Evolutionary conservation across 345 rosid species (phyloP).

Genomic region (Hevea brasiliensis): DNA sequence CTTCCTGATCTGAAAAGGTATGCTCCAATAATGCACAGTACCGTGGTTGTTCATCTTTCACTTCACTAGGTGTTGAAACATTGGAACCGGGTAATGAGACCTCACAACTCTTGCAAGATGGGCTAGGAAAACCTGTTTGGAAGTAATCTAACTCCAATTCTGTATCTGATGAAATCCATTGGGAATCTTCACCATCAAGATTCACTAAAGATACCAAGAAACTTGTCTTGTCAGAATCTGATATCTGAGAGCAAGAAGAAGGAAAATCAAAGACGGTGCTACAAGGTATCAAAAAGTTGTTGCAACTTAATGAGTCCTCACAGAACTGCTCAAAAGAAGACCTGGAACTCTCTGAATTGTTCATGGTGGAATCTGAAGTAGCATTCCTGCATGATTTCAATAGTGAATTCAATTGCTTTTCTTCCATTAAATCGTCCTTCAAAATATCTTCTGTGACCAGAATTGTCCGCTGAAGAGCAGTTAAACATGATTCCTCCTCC

Average conservation of each 20-base stretch:
- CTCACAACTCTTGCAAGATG: conserved; percentile 14
- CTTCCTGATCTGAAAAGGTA: conserved; percentile 9
- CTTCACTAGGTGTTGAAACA: no score
- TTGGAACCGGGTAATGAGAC: no score
- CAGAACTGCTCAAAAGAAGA: conserved; percentile 4
- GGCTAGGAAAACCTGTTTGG: conserved; percentile 21
- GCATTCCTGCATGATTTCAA: conserved; percentile 5
- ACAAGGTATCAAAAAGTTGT: conserved; percentile 16
- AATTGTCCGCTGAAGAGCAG: conserved; percentile 9
- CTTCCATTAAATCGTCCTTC: no score
- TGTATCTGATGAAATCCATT: conserved; percentile 4
- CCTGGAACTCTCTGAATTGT: no score
- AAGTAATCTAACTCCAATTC: conserved; percentile 19
- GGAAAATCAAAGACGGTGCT: conserved; percentile 18
- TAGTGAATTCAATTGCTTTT: conserved; percentile 6
- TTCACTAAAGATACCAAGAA: conserved; percentile 11
- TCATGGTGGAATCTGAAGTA: conserved; percentile 7
- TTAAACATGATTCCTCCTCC: conserved; percentile 1
- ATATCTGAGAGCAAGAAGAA: no score
- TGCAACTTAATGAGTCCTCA: conserved; percentile 20
- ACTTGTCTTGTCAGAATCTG: conserved; percentile 19
- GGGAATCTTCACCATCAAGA: conserved; percentile 33
- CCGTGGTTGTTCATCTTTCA: not conserved
- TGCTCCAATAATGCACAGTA: conserved; percentile 10
- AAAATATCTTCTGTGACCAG: not conserved